A percentile compares a stretch with the other conserved stretches of the same genome.
Evolutionary conservation across 129 eudicot genomes (phyloP).

Genomic region (Centrapalus pauciflorus): DNA sequence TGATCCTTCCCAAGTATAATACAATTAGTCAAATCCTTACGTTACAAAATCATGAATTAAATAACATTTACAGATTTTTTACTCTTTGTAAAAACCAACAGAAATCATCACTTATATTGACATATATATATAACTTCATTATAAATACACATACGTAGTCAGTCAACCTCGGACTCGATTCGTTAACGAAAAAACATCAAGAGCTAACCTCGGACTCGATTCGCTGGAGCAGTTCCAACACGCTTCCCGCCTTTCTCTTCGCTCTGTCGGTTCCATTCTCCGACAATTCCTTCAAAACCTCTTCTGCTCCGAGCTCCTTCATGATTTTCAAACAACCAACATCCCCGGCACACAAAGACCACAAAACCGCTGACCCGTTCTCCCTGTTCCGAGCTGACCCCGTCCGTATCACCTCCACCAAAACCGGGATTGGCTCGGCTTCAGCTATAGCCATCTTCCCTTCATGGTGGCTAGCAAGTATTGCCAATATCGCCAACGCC

Average conservation of each 20-base stretch:
- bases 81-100: too few species aligned
- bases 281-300: slow-evolving; percentile 63
- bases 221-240: slow-evolving; percentile 66
- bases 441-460: slow-evolving; percentile 73
- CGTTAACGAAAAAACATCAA: background rate
- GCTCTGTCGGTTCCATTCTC: slow-evolving; percentile 96
- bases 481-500: slow-evolving; percentile 76
- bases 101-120: too few species aligned
- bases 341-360: slow-evolving; percentile 84
- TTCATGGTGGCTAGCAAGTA: slow-evolving; percentile 83
- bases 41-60: too few species aligned
- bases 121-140: background rate
- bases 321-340: slow-evolving; percentile 40
- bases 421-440: slow-evolving; percentile 59
- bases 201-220: slow-evolving; percentile 21
- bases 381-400: slow-evolving; percentile 91
- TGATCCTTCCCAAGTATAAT: too few species aligned
- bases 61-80: too few species aligned
- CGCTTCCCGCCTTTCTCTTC: slow-evolving; percentile 77
- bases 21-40: too few species aligned
- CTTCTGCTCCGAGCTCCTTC: slow-evolving; percentile 77
- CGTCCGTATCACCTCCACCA: slow-evolving; percentile 75
- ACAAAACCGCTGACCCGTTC: slow-evolving; percentile 79
- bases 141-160: background rate
- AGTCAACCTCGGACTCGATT: background rate